Conservation (phyloP, 176 grass and related monocot genomes). For the Guadua angustifolia region DNA sequence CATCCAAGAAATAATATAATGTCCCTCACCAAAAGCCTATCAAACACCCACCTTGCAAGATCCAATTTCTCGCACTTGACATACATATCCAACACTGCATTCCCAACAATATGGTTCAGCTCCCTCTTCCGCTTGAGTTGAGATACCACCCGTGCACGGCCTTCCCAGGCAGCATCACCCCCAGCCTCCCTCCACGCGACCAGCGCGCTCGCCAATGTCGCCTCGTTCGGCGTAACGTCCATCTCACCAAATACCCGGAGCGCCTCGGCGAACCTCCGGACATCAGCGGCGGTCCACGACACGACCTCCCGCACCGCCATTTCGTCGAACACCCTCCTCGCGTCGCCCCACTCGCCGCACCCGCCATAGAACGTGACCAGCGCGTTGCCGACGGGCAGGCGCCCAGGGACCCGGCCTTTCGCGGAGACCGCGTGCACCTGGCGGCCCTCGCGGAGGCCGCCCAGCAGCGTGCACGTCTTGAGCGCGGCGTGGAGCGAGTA, state of each 20-base stretch:
- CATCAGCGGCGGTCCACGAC: conserved; percentile 54
- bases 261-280: conserved; percentile 35
- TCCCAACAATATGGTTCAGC: conserved; percentile 39
- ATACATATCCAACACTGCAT: conserved; percentile 58
- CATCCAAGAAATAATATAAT: conserved; percentile 59
- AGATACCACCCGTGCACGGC: conserved; percentile 39
- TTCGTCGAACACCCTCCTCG: conserved; percentile 60
- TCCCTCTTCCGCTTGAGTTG: conserved; percentile 42
- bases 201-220: conserved; percentile 37
- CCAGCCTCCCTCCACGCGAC: conserved; percentile 51
- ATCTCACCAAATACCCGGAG: conserved; percentile 39
- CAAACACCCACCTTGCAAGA: conserved; percentile 44
- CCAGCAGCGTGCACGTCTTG: conserved; percentile 51
- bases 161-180: conserved; percentile 22
- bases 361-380: conserved; percentile 49
- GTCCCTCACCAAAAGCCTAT: conserved; percentile 38
- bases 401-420: conserved; percentile 44
- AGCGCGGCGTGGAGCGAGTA: conserved; percentile 44
- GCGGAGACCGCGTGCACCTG: conserved; percentile 36
- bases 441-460: conserved; percentile 32
- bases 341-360: conserved; percentile 23
- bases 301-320: conserved; percentile 48
- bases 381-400: conserved; percentile 45
- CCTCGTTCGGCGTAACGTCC: conserved; percentile 38
- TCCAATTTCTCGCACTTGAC: conserved; percentile 53